These are phyloP conservation scores for Pleurotus salmoneostramineus DNA, from an alignment of 768 basidiomycete species.

Conservation along the genomic window DNA sequence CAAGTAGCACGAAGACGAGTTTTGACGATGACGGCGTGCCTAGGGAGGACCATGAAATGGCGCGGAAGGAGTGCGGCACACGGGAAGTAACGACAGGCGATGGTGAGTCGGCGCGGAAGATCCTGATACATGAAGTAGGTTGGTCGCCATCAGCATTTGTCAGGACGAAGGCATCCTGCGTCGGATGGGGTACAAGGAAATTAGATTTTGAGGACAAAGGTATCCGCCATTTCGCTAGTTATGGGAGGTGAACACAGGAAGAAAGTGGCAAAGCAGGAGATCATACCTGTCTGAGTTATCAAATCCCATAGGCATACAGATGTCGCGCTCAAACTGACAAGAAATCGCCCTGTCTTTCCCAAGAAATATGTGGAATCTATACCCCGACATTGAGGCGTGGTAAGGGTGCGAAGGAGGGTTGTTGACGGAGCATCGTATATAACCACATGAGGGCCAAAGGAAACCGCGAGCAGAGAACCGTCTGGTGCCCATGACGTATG, in stretches of 20 bases:
- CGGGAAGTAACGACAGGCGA: constrained; percentile 35
- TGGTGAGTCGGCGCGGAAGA: constrained; percentile 45
- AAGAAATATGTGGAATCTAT: constrained; percentile 57
- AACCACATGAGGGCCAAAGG: constrained; percentile 61
- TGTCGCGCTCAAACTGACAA: constrained; percentile 47
- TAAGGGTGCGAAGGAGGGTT: constrained; percentile 54
- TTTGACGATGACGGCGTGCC: constrained; percentile 13
- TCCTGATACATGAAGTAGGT: constrained; percentile 34
- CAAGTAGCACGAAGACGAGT: constrained; percentile 54
- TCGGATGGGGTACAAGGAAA: constrained; percentile 51
- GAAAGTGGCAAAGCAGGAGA: neutral
- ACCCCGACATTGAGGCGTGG: constrained; percentile 46
- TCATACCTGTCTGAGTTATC: constrained; percentile 55
- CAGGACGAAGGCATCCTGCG: constrained; percentile 55
- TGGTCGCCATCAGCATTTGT: constrained; percentile 22
- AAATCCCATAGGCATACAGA: constrained; percentile 74
- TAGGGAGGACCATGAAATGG: constrained; percentile 32
- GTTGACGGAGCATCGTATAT: constrained; percentile 73
- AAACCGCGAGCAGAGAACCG: constrained; percentile 77
- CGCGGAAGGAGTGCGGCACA: constrained; percentile 65
- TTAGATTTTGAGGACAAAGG: constrained; percentile 32
- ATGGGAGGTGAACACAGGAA: too few relatives aligned
- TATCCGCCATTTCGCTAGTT: constrained; percentile 59
- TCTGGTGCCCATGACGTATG: constrained; percentile 80
- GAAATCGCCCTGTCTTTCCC: constrained; percentile 65